These are phyloP conservation scores for Geosmithia flava DNA, from an alignment of 2,329 filamentous ascomycete species.

Conservation along the genomic window DNA sequence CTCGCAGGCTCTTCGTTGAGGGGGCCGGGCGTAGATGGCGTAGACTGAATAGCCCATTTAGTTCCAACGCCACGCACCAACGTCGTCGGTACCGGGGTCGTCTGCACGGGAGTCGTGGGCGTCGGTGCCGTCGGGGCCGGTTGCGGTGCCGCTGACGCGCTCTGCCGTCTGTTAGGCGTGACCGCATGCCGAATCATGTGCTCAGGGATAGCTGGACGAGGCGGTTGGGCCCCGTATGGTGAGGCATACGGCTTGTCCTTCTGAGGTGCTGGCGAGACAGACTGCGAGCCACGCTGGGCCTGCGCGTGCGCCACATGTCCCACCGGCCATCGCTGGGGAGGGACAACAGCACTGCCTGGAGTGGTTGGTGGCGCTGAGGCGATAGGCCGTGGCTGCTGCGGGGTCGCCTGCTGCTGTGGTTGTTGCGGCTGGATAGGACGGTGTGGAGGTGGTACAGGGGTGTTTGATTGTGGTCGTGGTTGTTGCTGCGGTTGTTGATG, in stretches of 20 bases:
- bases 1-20: slow-evolving; percentile 27
- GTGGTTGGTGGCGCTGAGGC: slow-evolving; percentile 16
- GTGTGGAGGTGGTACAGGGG: slow-evolving; percentile 19
- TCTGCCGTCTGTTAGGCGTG: slow-evolving; percentile 12
- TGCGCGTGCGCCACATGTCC: slow-evolving; percentile 13
- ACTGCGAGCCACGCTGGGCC: slow-evolving; percentile 6
- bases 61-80: slow-evolving; percentile 33
- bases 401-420: slow-evolving; percentile 2
- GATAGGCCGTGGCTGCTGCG: slow-evolving; percentile 14
- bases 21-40: slow-evolving; percentile 42
- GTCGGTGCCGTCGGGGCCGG: slow-evolving; percentile 3
- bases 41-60: slow-evolving; percentile 44
- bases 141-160: slow-evolving; percentile 14
- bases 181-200: slow-evolving; percentile 26
- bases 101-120: slow-evolving; percentile 22
- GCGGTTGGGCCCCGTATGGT: slow-evolving; percentile 17
- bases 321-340: slow-evolving; percentile 22
- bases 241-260: slow-evolving; percentile 15
- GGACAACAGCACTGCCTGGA: slow-evolving; percentile 7
- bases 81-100: slow-evolving; percentile 9
- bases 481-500: slow-evolving; percentile 6
- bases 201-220: slow-evolving; percentile 24
- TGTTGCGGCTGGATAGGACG: slow-evolving; percentile 18
- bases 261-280: slow-evolving; percentile 7
- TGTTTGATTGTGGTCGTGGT: slow-evolving; percentile 12